phyloP scores from a whole-genome alignment of 169 alveolate genomes.

The Plasmodium inui region DNA sequence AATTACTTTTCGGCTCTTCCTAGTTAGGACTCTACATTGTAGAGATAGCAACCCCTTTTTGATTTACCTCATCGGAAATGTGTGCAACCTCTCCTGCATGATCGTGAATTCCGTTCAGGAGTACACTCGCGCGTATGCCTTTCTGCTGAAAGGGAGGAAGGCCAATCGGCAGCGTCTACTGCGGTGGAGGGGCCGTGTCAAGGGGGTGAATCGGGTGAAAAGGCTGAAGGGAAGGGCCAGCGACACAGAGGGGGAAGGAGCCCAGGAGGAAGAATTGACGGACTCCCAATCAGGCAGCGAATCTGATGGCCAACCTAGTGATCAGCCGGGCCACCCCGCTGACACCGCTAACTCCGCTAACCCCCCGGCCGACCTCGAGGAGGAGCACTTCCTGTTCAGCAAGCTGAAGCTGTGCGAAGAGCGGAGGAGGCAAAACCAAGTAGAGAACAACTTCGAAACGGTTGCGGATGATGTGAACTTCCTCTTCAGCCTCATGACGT shows the following conservation, averaged over 20 bases:
- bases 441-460: conserved; percentile 13
- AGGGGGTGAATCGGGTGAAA: background rate
- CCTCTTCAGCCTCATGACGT: conserved; percentile 49
- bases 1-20: conserved; percentile 38
- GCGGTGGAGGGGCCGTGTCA: background rate
- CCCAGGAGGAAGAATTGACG: background rate
- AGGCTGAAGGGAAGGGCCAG: background rate
- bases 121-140: conserved; percentile 63
- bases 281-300: too few relatives aligned
- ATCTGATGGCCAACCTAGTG: background rate
- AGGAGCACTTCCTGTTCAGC: conserved; percentile 15
- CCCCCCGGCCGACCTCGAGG: background rate
- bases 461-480: conserved; percentile 50
- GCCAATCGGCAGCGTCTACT: background rate
- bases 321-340: background rate
- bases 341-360: too few relatives aligned
- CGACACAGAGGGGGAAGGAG: background rate
- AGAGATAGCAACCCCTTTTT: conserved; percentile 53
- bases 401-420: conserved; percentile 12
- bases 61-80: conserved; percentile 34
- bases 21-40: conserved; percentile 50
- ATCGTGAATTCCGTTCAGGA: conserved; percentile 43
- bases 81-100: conserved; percentile 62
- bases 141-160: conserved; percentile 17
- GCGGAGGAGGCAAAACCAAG: background rate